These are phyloP conservation scores for Penicillium sp. DNA, from an alignment of 2,329 filamentous ascomycete genomes.

Conservation along the genomic window DNA sequence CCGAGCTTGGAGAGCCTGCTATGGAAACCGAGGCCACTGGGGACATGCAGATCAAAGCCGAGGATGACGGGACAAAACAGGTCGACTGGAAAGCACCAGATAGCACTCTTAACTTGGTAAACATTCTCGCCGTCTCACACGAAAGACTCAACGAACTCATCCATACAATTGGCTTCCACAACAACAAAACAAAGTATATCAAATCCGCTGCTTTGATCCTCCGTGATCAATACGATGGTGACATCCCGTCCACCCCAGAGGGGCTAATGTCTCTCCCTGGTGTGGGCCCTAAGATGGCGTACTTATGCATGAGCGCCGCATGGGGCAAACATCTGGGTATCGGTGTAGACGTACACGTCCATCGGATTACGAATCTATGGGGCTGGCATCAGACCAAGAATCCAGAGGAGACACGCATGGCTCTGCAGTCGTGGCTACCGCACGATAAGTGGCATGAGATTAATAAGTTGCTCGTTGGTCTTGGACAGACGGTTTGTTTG, in stretches of 20 bases:
- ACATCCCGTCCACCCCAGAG: slow-evolving; percentile 77
- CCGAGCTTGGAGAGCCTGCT: slow-evolving; percentile 57
- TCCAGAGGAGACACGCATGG: slow-evolving; percentile 76
- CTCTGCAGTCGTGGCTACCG: slow-evolving; percentile 80
- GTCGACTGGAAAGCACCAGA: slow-evolving; percentile 14
- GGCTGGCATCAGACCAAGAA: slow-evolving; percentile 80
- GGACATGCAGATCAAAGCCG: slow-evolving; percentile 25
- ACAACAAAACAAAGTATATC: slow-evolving; percentile 85
- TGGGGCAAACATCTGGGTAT: slow-evolving; percentile 73
- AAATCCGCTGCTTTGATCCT: slow-evolving; percentile 73
- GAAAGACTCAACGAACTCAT: slow-evolving; percentile 71
- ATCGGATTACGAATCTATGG: slow-evolving; percentile 92
- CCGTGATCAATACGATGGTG: slow-evolving; percentile 66
- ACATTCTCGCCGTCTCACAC: slow-evolving; percentile 71
- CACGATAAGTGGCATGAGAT: slow-evolving; percentile 87
- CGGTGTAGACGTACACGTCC: slow-evolving; percentile 91
- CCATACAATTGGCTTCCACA: slow-evolving; percentile 85
- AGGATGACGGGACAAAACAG: slow-evolving; percentile 9
- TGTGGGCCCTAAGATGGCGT: slow-evolving; percentile 93
- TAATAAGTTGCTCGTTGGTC: slow-evolving; percentile 82
- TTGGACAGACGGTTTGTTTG: slow-evolving; percentile 83
- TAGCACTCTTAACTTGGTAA: slow-evolving; percentile 67
- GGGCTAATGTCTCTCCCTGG: slow-evolving; percentile 77
- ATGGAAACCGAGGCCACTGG: slow-evolving; percentile 2
- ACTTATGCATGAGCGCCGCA: slow-evolving; percentile 78